Evolutionary conservation across 2,329 filamentous ascomycete species (phyloP).

Genomic region (Neonectria coccinea): DNA sequence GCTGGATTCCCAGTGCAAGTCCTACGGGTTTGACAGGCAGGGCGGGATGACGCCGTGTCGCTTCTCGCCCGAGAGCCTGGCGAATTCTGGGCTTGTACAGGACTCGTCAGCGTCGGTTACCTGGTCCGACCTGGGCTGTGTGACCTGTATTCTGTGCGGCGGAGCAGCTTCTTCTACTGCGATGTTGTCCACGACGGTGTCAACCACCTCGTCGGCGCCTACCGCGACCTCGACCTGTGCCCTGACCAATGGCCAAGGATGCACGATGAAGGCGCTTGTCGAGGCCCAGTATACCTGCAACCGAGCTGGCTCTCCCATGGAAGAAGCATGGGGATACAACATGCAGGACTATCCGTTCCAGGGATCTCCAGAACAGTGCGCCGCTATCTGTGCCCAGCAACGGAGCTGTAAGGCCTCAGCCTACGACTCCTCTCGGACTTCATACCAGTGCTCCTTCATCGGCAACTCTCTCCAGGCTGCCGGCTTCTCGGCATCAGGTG

Average conservation of each 20-base stretch:
- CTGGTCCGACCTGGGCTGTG: slow-evolving; percentile 31
- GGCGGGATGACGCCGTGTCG: slow-evolving; percentile 14
- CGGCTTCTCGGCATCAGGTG: slow-evolving; percentile 16
- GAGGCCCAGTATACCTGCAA: slow-evolving; percentile 13
- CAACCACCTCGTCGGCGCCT: slow-evolving; percentile 9
- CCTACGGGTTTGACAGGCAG: slow-evolving; percentile 28
- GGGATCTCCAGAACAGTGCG: slow-evolving; percentile 26
- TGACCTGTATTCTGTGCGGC: slow-evolving; percentile 26
- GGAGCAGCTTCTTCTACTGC: slow-evolving; percentile 9
- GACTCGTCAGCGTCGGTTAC: neutral
- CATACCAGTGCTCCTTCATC: slow-evolving; percentile 29
- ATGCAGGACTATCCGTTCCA: slow-evolving; percentile 26
- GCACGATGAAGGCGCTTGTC: slow-evolving; percentile 10
- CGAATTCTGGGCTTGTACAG: slow-evolving; percentile 12
- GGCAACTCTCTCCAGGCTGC: slow-evolving; percentile 14
- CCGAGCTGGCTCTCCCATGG: slow-evolving; percentile 13
- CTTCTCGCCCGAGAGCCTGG: slow-evolving; percentile 18
- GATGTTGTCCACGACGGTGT: neutral
- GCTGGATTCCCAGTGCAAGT: slow-evolving; percentile 19
- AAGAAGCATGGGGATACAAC: slow-evolving; percentile 23
- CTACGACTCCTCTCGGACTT: slow-evolving; percentile 18
- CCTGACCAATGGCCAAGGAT: slow-evolving; percentile 28
- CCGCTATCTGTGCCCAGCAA: slow-evolving; percentile 30
- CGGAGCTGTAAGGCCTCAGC: slow-evolving; percentile 25
- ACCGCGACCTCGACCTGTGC: slow-evolving; percentile 21